Evolutionary conservation across 441 rosid genomes (phyloP), one percentile per base, ranked within the genome.

Genomic region (Gossypium davidsonii): DNA sequence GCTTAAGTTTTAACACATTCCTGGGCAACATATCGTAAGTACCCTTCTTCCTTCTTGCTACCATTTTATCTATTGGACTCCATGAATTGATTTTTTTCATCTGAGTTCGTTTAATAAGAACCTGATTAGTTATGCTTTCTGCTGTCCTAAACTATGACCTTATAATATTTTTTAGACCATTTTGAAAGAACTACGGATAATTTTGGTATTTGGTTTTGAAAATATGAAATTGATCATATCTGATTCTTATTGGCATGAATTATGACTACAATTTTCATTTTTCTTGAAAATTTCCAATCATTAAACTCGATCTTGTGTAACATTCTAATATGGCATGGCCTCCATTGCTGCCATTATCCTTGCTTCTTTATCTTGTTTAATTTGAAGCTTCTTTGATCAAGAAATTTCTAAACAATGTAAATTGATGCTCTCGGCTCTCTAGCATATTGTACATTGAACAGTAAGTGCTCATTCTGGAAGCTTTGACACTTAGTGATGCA

Each of bases 1-100:
- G 95, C 75, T 84, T 80, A 55, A 94, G 96, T 83, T 94, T 91
- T 81, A 91, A 79, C 86, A 94, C 97, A 21, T 94, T 94, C 77
- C 78, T 94, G 74, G 92, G 97, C 46, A 83, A 78, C 79, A 67
- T 87, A 70, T 82, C 72, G 97, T 91, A 59, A 88, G 94, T 84
- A 79, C 60, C 62, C 67, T 76, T 55, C 76, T 72, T 71, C 53
- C 56, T 56, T 21, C 53, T 18, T 73, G 10, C n/a, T 6, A 23
- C 58, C 53, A 46, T 71, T 12, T 44, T 42, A 51, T 15, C 26
- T 62, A n/a, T 34, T 18, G 34, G 73, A 17, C 46, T 14, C 20
- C 12, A 3, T 68, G 14, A 48, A 4, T 44, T 21, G 26, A 34
- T 34, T n/a, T 62, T 20, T 34, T 53, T 69, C 2, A 10, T 31